Percentiles rank a stretch among this genome's conserved stretches.
Conservation (phyloP, 108 stramenopile genomes). For the Nitzschia palea region DNA sequence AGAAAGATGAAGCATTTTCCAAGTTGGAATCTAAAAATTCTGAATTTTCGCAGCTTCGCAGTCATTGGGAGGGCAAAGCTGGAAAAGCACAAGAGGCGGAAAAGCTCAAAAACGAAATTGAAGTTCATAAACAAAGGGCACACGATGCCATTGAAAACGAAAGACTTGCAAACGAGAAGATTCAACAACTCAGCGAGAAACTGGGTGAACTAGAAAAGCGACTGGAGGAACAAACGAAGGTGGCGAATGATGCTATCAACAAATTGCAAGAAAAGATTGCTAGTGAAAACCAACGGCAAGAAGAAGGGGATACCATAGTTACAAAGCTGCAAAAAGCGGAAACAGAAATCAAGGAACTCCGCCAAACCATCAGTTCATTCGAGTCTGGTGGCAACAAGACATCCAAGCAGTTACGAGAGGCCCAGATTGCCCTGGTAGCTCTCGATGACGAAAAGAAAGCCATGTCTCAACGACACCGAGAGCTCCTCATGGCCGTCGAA, state of each 20-base stretch:
- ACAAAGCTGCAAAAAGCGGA: slow-evolving; percentile 5
- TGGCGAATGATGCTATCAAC: neutral
- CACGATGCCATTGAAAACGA: slow-evolving; percentile 21
- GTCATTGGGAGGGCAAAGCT: slow-evolving; percentile 21
- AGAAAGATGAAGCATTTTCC: slow-evolving; percentile 1
- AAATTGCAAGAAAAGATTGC: neutral
- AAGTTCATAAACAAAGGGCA: slow-evolving; percentile 17
- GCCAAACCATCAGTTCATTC: neutral
- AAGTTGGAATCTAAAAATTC: neutral
- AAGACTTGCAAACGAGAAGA: slow-evolving; percentile 11
- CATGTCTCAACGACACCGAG: slow-evolving; percentile 14
- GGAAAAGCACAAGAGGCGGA: slow-evolving; percentile 10
- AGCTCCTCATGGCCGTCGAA: slow-evolving; percentile 31
- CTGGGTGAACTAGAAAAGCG: slow-evolving; percentile 4
- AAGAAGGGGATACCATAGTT: neutral
- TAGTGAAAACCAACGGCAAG: neutral
- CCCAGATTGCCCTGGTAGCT: slow-evolving; percentile 58
- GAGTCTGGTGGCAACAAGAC: slow-evolving; percentile 6
- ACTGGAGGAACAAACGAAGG: neutral
- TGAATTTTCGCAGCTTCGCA: slow-evolving; percentile 8
- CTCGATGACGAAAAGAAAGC: slow-evolving; percentile 49
- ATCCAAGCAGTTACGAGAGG: slow-evolving; percentile 43
- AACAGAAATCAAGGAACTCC: neutral
- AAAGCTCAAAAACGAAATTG: slow-evolving; percentile 33
- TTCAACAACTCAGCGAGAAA: slow-evolving; percentile 9